A percentile compares a stretch with the other conserved stretches of the same genome.
Conservation (phyloP, 768 basidiomycete species). For the Lentinula detonsa region DNA sequence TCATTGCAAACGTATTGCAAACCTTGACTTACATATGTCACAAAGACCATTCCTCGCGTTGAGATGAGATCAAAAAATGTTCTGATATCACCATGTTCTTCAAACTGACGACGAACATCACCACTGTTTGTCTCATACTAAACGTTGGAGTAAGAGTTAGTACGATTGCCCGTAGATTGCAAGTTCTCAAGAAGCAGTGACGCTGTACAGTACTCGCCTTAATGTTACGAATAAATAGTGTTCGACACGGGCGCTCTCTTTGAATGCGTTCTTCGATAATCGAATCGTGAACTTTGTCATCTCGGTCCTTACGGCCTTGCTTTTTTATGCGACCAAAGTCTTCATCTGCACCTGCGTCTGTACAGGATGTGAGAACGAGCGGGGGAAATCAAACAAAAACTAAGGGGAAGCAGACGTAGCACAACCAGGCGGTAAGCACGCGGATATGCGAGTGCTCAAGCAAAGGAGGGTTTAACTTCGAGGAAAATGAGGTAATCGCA, state of each 20-base stretch:
- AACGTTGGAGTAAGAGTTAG: constrained; percentile 7
- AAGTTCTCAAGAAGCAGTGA: constrained; percentile 2
- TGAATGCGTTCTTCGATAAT: constrained; percentile 93
- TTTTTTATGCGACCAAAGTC: constrained; percentile 37
- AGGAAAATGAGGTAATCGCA: background rate
- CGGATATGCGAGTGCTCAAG: constrained; percentile 17
- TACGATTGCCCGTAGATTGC: background rate
- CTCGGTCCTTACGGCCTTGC: constrained; percentile 67
- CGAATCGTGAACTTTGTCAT: constrained; percentile 86
- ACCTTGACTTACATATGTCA: constrained; percentile 84
- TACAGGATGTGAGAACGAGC: constrained; percentile 39
- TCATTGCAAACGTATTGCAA: background rate
- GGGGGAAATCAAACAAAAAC: constrained; percentile 29
- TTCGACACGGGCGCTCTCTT: constrained; percentile 91
- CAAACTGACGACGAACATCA: constrained; percentile 80
- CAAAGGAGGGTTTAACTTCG: constrained; percentile 10
- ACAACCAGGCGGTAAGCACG: constrained; percentile 30
- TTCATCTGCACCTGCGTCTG: constrained; percentile 61
- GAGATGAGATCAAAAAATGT: constrained; percentile 95
- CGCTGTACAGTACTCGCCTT: constrained; percentile 62
- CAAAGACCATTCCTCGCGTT: constrained; percentile 97
- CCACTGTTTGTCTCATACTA: constrained; percentile 89
- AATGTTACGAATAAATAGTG: constrained; percentile 95
- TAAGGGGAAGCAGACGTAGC: constrained; percentile 39
- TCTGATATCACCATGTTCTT: constrained; percentile 93